Base-by-base conservation (phyloP, 2,329 filamentous ascomycete genomes). In the Neospermospora avenae region DNA sequence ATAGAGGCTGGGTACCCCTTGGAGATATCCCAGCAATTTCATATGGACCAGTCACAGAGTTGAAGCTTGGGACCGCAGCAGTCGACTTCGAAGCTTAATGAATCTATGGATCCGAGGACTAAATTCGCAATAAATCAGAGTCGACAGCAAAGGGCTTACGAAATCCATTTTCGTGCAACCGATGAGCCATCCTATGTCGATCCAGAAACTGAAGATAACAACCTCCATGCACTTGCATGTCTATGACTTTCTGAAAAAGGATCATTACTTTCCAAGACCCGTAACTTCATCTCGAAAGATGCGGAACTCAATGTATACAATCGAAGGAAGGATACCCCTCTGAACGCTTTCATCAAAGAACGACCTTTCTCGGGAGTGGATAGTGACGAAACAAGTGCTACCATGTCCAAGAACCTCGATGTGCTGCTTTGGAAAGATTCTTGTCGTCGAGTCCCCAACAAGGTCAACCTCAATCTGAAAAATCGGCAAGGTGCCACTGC, bases 381-480 rank as follows among this genome's bases (percentile, higher is more conserved):
- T 11, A 52, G 53, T 18, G n/a, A 58, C 13, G 59, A 59, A 18
- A 59, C 57, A 1, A 49, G 57, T 22, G 57, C 58, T 25, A 63
- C 61, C 1, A 60, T 63, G 52, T 63, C 57, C 13, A 65, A 65
- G 42, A 63, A 65, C 24, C 54, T 65, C 5, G 57, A 59, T 25
- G 44, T 44, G 14, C 42, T 59, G 1, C 41, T 59, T 4, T 59
- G 57, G 61, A 58, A 55, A 46, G 58, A 63, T 41, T 20, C 24
- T 3, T 25, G 42, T 25, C 20, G 34, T 2, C 49, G 55, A 13
- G 18, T 44, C 2, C 44, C n/a, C 34, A 60, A 55, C 18, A 45
- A 58, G 20, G 48, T 60, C 44, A 63, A 63, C 31, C 55, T 63
- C 8, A 60, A 63, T 25, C 58, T 60, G 57, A 42, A 55, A 6